Base-by-base conservation (phyloP, 768 basidiomycete species). In the Pleurotus salmoneostramineus region DNA sequence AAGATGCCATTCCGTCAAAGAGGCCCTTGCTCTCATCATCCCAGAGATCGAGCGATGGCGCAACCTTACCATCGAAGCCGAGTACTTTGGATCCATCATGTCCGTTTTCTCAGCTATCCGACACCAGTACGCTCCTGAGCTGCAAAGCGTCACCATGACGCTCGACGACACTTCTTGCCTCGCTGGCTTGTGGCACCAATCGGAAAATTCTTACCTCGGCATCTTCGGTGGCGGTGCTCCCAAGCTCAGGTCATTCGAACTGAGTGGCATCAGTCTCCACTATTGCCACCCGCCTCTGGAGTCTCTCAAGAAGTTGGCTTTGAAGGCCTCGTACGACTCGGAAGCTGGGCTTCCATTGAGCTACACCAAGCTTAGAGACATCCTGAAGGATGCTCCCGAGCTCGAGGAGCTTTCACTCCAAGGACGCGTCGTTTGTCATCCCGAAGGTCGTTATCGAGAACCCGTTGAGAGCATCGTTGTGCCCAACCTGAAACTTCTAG, bases 271-370 rank as follows among this genome's bases (percentile, higher is more conserved):
- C 21, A 55, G 52, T 33, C 40, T 55, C 5, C 52, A 55, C 32
- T 55, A 55, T 32, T 55, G 52, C 17, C 52, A 55, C 14, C 52
- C 52, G n/a, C 52, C 52, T 15, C 27, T 55, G 17, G 52, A 55
- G 32, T 55, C 52, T 4, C 43, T 55, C 17, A 55, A 55, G 52
- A 36, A n/a, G 27, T n/a, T 55, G 15, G 11, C 52, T 14, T 43
- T 55, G 37, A 43, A n/a, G 5, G 52, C 52, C 4, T 40, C 52
- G n/a, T 55, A 40, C 27, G 40, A 55, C 21, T 55, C 52, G 6
- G 52, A 55, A 40, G 52, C 40, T 21, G 52, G 52, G 21, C 52
- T 55, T n/a, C 52, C 52, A 31, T 43, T 55, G 52, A 55, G 52
- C 52, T 55, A 55, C 40, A 6, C 52, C 6, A 55, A 55, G 52